Percentiles rank a stretch among this genome's conserved stretches.
These are phyloP conservation scores for Triglochin maritima DNA, from an alignment of 106 monocot species.

Conservation along the genomic window DNA sequence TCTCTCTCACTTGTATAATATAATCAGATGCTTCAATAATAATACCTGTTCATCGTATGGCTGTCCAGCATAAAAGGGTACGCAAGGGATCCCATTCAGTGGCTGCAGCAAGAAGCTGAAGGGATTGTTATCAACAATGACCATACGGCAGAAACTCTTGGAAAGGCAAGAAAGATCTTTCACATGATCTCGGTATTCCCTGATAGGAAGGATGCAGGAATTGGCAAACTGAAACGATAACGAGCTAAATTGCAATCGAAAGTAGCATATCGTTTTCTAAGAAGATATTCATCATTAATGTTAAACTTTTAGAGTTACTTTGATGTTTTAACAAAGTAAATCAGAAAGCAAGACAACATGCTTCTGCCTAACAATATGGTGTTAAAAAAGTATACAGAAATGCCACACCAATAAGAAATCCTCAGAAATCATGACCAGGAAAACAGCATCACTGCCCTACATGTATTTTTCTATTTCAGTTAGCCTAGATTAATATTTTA, in stretches of 20 bases:
- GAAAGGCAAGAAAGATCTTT: constrained; percentile 28
- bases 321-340: no score
- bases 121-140: constrained; percentile 55
- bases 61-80: constrained; percentile 66
- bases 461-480: no score
- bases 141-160: constrained; percentile 12
- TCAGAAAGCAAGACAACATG: no score
- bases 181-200: constrained; percentile 25
- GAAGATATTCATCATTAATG: no score
- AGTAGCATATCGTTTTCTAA: no score
- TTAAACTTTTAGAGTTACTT: no score
- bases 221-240: no score
- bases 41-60: constrained; percentile 64
- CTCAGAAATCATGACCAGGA: no score
- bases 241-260: no score
- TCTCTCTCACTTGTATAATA: no score
- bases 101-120: constrained; percentile 76
- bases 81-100: constrained; percentile 62
- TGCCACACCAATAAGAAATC: not conserved
- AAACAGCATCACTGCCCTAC: no score
- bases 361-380: not conserved
- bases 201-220: not conserved
- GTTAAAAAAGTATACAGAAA: not conserved
- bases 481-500: no score
- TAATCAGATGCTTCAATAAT: not conserved